These are phyloP conservation scores for Gelatoporia subvermispora DNA, from an alignment of 768 basidiomycete species.

Conservation along the genomic window DNA sequence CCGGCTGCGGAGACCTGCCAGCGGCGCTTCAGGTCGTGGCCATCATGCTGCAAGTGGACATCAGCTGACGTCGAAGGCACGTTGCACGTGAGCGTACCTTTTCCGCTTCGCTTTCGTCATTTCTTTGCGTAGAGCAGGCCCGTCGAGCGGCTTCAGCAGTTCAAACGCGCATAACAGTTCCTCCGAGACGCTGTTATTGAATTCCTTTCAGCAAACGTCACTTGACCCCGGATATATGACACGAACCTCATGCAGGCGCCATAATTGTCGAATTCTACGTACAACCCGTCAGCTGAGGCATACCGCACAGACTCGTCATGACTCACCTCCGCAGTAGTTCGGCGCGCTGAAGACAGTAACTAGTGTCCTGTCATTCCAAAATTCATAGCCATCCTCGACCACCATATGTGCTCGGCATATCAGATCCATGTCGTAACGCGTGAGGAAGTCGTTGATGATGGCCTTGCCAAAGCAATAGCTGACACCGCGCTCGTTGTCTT, in stretches of 20 bases:
- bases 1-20: conserved; percentile 3
- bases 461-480: conserved; percentile 99
- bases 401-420: conserved; percentile 99
- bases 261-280: conserved; percentile 87
- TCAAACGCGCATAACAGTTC: conserved; percentile 97
- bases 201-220: neutral
- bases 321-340: conserved; percentile 91
- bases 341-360: conserved; percentile 99
- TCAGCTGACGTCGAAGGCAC: neutral
- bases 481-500: conserved; percentile 98
- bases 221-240: neutral
- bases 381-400: conserved; percentile 98
- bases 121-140: conserved; percentile 91
- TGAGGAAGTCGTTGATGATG: conserved; percentile 93
- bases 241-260: conserved; percentile 88
- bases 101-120: conserved; percentile 99
- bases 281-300: conserved; percentile 2
- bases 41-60: conserved; percentile 20
- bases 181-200: conserved; percentile 74
- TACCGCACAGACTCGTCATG: conserved; percentile 5
- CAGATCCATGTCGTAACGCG: conserved; percentile 96
- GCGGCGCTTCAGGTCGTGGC: conserved; percentile 21
- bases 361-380: conserved; percentile 97
- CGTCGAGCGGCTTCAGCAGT: conserved; percentile 91
- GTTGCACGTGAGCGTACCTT: conserved; percentile 50